These are phyloP conservation scores for Gaertneriomyces semiglobifer DNA, from an alignment of 192 early-diverging fungal genomes.

Conservation along the genomic window DNA sequence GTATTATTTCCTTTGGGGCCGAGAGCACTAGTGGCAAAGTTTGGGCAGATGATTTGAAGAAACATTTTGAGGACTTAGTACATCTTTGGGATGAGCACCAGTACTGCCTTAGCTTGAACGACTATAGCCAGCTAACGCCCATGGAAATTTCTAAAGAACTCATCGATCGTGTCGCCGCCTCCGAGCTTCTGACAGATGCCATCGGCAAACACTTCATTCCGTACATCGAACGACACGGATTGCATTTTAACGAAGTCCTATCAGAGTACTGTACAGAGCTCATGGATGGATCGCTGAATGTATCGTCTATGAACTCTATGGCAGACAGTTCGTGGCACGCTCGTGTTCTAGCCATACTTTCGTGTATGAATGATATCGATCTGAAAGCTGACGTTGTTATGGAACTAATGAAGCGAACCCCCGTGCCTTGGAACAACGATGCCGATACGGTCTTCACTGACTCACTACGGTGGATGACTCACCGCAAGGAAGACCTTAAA, in stretches of 20 bases:
- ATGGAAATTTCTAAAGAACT: conserved; percentile 50
- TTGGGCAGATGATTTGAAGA: conserved; percentile 29
- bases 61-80: conserved; percentile 57
- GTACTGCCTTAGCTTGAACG: conserved; percentile 43
- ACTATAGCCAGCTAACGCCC: conserved; percentile 51
- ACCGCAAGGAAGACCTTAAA: conserved; percentile 42
- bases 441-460: conserved; percentile 43
- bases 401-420: conserved; percentile 61
- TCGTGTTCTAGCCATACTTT: conserved; percentile 50
- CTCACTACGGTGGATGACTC: conserved; percentile 6
- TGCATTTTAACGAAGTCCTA: conserved; percentile 52
- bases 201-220: conserved; percentile 56
- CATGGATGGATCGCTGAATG: conserved; percentile 43
- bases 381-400: conserved; percentile 44
- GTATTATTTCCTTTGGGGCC: conserved; percentile 25
- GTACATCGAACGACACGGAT: conserved; percentile 49
- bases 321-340: conserved; percentile 51
- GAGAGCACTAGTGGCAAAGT: conserved; percentile 27
- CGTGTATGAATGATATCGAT: conserved; percentile 37
- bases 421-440: conserved; percentile 59
- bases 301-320: neutral
- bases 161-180: conserved; percentile 58
- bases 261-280: conserved; percentile 54
- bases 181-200: conserved; percentile 54
- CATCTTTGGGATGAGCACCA: conserved; percentile 51